A percentile compares a stretch with the other conserved stretches of the same genome.
Conservation (phyloP, 1,139 yeast genomes). For the Geotrichum carabidarum region DNA sequence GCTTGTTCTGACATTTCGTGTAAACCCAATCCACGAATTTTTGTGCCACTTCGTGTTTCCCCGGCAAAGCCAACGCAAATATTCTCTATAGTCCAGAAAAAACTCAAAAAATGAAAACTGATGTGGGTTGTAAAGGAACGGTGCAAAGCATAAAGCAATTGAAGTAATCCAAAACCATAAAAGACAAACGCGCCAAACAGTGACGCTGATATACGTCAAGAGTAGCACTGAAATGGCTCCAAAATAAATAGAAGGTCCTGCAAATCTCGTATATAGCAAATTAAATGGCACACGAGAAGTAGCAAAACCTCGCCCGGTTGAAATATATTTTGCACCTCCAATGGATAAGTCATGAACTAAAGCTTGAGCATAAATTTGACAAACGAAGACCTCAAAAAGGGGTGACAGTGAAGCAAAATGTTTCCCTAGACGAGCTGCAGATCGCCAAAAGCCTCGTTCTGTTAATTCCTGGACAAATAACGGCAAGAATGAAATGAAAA, state of each 20-base stretch:
- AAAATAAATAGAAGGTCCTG: slow-evolving; percentile 57
- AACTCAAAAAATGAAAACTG: slow-evolving; percentile 68
- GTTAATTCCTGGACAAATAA: slow-evolving; percentile 71
- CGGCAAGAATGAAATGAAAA: slow-evolving; percentile 78
- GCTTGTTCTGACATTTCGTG: slow-evolving; percentile 51
- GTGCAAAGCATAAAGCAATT: slow-evolving; percentile 67
- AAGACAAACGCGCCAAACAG: slow-evolving; percentile 72
- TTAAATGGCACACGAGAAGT: slow-evolving; percentile 60
- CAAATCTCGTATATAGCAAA: slow-evolving; percentile 58
- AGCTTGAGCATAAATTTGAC: slow-evolving; percentile 75
- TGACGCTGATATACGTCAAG: slow-evolving; percentile 56
- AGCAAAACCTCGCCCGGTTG: slow-evolving; percentile 86
- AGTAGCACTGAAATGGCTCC: slow-evolving; percentile 57
- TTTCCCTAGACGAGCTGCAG: slow-evolving; percentile 52
- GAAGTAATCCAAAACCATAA: slow-evolving; percentile 83
- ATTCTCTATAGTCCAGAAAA: slow-evolving; percentile 64
- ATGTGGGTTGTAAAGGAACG: slow-evolving; percentile 80
- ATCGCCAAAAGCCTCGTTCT: slow-evolving; percentile 68
- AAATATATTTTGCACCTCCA: slow-evolving; percentile 80
- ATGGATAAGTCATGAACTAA: slow-evolving; percentile 61
- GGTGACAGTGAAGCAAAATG: slow-evolving; percentile 76
- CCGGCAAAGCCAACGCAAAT: slow-evolving; percentile 61
- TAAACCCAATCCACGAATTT: slow-evolving; percentile 59
- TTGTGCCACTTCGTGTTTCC: slow-evolving; percentile 52
- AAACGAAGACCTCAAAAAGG: slow-evolving; percentile 79